These are phyloP conservation scores for Cladosporium halotolerans DNA, from an alignment of 2,329 filamentous ascomycete genomes.

Conservation along the genomic window DNA sequence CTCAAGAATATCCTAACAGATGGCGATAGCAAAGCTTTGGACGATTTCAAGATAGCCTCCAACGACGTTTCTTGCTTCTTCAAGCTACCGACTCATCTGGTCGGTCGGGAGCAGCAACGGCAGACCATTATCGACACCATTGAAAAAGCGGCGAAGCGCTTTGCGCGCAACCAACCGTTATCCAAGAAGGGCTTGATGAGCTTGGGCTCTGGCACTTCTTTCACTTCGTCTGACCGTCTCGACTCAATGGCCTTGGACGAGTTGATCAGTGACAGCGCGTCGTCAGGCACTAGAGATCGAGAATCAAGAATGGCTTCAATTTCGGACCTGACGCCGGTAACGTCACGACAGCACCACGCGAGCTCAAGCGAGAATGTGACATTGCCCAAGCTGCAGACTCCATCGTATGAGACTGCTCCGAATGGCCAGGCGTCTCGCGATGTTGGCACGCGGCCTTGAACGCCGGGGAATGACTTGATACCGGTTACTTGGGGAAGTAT, in stretches of 20 bases:
- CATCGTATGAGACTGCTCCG: background rate
- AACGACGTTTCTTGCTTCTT: slow-evolving; percentile 91
- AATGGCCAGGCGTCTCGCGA: background rate
- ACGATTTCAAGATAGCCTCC: slow-evolving; percentile 69
- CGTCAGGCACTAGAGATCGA: slow-evolving; percentile 46
- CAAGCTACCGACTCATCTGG: slow-evolving; percentile 72
- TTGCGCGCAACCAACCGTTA: slow-evolving; percentile 35
- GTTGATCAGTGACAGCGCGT: slow-evolving; percentile 43
- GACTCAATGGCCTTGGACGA: slow-evolving; percentile 34
- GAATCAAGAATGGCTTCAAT: slow-evolving; percentile 36
- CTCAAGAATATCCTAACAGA: slow-evolving; percentile 69
- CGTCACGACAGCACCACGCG: slow-evolving; percentile 3
- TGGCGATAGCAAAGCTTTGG: slow-evolving; percentile 65
- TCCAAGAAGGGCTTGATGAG: slow-evolving; percentile 39
- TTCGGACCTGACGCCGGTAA: slow-evolving; percentile 21
- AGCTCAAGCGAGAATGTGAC: slow-evolving; percentile 4
- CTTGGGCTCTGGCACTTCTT: slow-evolving; percentile 42
- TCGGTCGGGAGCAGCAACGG: slow-evolving; percentile 70
- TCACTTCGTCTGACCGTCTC: slow-evolving; percentile 26
- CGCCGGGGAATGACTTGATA: background rate
- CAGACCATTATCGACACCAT: slow-evolving; percentile 67
- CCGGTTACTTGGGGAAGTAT: too few species aligned
- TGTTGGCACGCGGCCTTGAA: background rate
- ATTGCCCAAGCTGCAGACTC: background rate
- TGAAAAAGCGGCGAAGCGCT: slow-evolving; percentile 65